phyloP scores from a whole-genome alignment of 2,329 filamentous ascomycete species.

The Pseudofabraea citricarpa region DNA sequence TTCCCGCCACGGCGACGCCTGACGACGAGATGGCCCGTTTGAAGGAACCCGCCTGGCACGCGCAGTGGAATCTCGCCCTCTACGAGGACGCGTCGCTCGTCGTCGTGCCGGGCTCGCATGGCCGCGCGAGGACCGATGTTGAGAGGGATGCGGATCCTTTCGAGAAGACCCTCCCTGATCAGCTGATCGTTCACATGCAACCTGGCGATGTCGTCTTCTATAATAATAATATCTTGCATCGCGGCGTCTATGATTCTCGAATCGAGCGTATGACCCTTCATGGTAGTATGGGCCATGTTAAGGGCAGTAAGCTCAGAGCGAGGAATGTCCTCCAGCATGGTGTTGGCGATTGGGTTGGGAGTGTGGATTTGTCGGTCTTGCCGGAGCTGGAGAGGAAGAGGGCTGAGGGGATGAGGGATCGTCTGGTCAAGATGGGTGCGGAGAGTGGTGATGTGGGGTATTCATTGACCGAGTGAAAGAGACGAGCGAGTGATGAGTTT shows the following conservation, averaged over 20 bases:
- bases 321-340: slow-evolving; percentile 74
- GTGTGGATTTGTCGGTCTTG: slow-evolving; percentile 47
- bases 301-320: slow-evolving; percentile 51
- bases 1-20: slow-evolving; percentile 57
- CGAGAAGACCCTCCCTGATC: slow-evolving; percentile 54
- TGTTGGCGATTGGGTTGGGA: slow-evolving; percentile 59
- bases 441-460: slow-evolving; percentile 59
- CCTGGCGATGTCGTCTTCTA: slow-evolving; percentile 84
- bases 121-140: slow-evolving; percentile 60
- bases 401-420: slow-evolving; percentile 60
- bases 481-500: too few species aligned
- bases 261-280: slow-evolving; percentile 68
- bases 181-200: slow-evolving; percentile 60
- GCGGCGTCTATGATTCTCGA: slow-evolving; percentile 56
- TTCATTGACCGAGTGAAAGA: slow-evolving; percentile 50
- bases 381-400: slow-evolving; percentile 36
- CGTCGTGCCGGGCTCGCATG: slow-evolving; percentile 73
- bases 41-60: slow-evolving; percentile 59
- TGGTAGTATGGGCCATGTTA: slow-evolving; percentile 61
- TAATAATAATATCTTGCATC: slow-evolving; percentile 81
- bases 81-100: slow-evolving; percentile 70
- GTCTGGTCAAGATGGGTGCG: slow-evolving; percentile 57
- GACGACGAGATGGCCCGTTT: slow-evolving; percentile 65
- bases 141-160: slow-evolving; percentile 67
- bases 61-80: slow-evolving; percentile 84